These are phyloP conservation scores for Avicennia marina DNA, from an alignment of 257 asterid species.

Conservation along the genomic window DNA sequence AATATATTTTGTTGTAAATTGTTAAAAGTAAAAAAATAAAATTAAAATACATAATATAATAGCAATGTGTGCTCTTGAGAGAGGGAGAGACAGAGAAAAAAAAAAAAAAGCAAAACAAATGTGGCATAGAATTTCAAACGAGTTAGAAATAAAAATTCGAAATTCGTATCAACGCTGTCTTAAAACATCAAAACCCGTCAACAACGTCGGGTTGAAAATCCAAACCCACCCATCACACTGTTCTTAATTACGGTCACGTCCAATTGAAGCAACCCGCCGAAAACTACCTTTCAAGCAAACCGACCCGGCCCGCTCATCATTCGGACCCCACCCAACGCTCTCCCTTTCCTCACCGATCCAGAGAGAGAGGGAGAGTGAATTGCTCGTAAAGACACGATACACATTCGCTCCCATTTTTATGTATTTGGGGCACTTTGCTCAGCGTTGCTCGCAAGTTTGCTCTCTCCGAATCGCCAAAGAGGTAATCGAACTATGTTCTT, in stretches of 20 bases:
- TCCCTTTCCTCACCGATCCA: slow-evolving; percentile 15
- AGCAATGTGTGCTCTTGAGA: too few relatives aligned
- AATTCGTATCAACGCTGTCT: too few relatives aligned
- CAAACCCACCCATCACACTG: too few relatives aligned
- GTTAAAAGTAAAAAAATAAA: too few relatives aligned
- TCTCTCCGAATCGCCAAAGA: slow-evolving; percentile 6
- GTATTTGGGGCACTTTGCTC: slow-evolving; percentile 5
- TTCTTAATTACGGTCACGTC: slow-evolving; percentile 22
- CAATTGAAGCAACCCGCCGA: slow-evolving; percentile 43
- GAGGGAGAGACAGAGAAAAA: too few relatives aligned
- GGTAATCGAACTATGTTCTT: not conserved
- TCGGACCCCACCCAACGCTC: slow-evolving; percentile 23
- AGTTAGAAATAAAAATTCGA: too few relatives aligned
- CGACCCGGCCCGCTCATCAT: slow-evolving; percentile 28
- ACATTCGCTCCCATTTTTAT: not conserved
- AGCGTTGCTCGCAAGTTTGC: slow-evolving; percentile 4
- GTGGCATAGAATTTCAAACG: too few relatives aligned
- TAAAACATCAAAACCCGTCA: not conserved
- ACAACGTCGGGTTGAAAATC: too few relatives aligned
- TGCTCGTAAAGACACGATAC: not conserved
- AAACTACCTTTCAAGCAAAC: not conserved
- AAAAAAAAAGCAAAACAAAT: too few relatives aligned
- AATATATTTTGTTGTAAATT: too few relatives aligned
- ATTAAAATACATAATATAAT: too few relatives aligned
- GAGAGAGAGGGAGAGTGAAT: not conserved